phyloP scores from a whole-genome alignment of 1,284 basidiomycete species.

The Naganishia albida region DNA sequence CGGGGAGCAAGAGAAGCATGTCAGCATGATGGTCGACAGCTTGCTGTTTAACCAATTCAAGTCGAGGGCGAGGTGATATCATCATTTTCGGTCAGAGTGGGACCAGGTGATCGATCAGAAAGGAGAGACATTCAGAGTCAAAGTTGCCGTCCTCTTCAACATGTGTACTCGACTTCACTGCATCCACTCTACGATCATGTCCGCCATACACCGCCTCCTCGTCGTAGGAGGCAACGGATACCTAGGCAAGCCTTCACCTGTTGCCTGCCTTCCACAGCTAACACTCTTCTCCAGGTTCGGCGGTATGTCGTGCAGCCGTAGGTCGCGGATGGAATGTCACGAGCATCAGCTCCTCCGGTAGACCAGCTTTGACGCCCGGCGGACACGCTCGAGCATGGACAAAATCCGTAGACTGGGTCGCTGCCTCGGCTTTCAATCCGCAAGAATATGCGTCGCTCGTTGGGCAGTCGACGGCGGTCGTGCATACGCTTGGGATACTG shows the following conservation, averaged over 20 bases:
- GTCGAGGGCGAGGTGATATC: neutral
- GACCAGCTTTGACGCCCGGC: conserved; percentile 79
- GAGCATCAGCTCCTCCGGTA: conserved; percentile 85
- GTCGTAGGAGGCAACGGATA: conserved; percentile 95
- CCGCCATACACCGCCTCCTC: conserved; percentile 62
- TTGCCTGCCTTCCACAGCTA: conserved; percentile 8
- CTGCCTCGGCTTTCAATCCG: conserved; percentile 75
- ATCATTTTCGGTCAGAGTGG: no score
- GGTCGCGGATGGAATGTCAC: conserved; percentile 81
- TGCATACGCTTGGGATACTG: conserved; percentile 92
- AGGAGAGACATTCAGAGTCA: neutral
- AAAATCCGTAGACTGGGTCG: conserved; percentile 71
- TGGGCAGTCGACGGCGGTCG: conserved; percentile 68
- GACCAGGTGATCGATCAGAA: neutral
- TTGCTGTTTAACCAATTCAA: neutral
- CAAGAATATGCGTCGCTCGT: conserved; percentile 71
- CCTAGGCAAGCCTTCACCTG: conserved; percentile 63
- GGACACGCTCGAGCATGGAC: conserved; percentile 89
- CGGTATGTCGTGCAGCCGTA: conserved; percentile 83
- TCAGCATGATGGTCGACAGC: neutral
- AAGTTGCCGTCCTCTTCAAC: neutral
- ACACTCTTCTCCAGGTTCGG: conserved; percentile 67
- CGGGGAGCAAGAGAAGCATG: neutral
- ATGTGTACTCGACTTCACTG: neutral
- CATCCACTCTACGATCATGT: conserved; percentile 8